Conservation (phyloP, 2,329 filamentous ascomycete species). For the Pseudogymnoascus sp. region DNA sequence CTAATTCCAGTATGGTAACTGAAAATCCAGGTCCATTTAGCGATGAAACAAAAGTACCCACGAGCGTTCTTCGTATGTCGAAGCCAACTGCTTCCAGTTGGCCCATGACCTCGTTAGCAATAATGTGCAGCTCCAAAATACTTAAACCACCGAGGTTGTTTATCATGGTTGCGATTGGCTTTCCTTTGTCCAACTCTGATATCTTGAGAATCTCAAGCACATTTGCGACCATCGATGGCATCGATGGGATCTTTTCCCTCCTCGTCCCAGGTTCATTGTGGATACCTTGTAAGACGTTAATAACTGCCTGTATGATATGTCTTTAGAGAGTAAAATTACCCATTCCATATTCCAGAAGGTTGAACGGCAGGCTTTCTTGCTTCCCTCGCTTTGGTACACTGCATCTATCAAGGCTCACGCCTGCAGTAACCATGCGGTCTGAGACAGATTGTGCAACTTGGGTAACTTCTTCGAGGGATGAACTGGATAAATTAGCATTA, state of each 20-base stretch:
- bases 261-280: conserved; percentile 40
- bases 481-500: neutral
- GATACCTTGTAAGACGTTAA: conserved; percentile 17
- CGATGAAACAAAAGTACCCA: conserved; percentile 44
- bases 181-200: conserved; percentile 13
- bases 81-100: conserved; percentile 26
- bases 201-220: neutral
- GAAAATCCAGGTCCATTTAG: conserved; percentile 51
- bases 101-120: conserved; percentile 37
- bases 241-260: neutral
- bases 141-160: conserved; percentile 12
- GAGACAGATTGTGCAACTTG: conserved; percentile 26
- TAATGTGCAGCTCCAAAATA: conserved; percentile 39
- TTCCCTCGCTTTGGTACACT: conserved; percentile 45
- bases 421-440: conserved; percentile 39
- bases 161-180: conserved; percentile 18
- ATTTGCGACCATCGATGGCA: neutral
- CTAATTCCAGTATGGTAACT: conserved; percentile 47
- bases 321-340: conserved; percentile 25
- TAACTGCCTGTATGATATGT: neutral
- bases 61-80: conserved; percentile 35
- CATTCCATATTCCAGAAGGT: conserved; percentile 35
- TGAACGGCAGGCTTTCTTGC: conserved; percentile 39
- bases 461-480: conserved; percentile 22
- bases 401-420: conserved; percentile 45